These are phyloP conservation scores for Clitopilus hobsonii DNA, from an alignment of 768 basidiomycete genomes.

Conservation along the genomic window DNA sequence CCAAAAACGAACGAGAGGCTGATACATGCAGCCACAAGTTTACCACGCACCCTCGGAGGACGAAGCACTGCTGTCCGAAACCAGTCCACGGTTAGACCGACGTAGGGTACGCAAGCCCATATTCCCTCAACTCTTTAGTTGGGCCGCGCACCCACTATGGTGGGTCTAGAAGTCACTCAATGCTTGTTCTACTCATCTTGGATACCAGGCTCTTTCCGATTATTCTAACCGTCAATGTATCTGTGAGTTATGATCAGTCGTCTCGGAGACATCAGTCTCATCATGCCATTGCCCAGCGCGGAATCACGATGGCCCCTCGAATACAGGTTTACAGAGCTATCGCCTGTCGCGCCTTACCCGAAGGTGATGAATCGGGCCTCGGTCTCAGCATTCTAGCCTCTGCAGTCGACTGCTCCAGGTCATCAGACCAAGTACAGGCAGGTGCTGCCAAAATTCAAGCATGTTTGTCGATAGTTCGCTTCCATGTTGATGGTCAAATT, in stretches of 20 bases:
- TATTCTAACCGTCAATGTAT: constrained; percentile 58
- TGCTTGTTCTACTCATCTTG: constrained; percentile 5
- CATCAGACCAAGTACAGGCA: constrained; percentile 55
- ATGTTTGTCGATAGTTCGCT: constrained; percentile 22
- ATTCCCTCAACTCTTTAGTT: constrained; percentile 15
- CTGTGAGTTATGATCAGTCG: constrained; percentile 37
- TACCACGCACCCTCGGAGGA: constrained; percentile 7
- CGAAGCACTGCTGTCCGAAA: constrained; percentile 14
- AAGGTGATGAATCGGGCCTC: constrained; percentile 12
- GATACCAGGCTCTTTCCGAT: constrained; percentile 65
- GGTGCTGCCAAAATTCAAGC: constrained; percentile 73
- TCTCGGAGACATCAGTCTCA: constrained; percentile 6
- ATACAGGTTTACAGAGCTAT: constrained; percentile 79
- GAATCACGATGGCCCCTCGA: constrained; percentile 73
- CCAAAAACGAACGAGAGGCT: not conserved
- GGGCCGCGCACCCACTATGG: constrained; percentile 43
- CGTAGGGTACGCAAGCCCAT: constrained; percentile 7
- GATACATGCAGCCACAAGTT: not conserved
- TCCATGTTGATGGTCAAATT: not conserved
- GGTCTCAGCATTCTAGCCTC: constrained; percentile 12
- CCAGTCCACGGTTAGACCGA: constrained; percentile 6
- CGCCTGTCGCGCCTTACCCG: constrained; percentile 53
- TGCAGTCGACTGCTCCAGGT: constrained; percentile 26
- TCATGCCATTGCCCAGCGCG: constrained; percentile 45
- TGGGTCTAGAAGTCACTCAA: constrained; percentile 15